Conservation (phyloP, 2,329 filamentous ascomycete genomes). For the Metarhizium humberi region DNA sequence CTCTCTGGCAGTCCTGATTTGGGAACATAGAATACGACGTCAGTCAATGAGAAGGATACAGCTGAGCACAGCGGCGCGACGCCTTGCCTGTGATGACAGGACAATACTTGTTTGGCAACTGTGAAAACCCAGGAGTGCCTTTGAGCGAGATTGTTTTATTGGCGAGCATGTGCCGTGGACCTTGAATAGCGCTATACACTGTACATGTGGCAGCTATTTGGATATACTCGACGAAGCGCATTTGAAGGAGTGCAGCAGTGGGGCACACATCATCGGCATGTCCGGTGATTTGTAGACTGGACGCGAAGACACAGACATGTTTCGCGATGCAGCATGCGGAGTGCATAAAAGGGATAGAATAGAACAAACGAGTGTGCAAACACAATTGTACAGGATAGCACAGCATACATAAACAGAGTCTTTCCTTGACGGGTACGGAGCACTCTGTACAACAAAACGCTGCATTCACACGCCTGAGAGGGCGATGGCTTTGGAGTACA, state of each 20-base stretch:
- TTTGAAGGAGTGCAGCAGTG: no score
- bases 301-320: no score
- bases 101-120: neutral
- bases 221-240: no score
- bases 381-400: neutral
- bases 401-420: neutral
- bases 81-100: neutral
- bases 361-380: neutral
- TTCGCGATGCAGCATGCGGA: no score
- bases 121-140: neutral
- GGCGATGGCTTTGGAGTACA: no score
- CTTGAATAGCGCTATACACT: neutral
- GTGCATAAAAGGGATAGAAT: neutral
- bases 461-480: no score
- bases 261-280: no score
- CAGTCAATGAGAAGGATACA: neutral
- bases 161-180: neutral
- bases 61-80: neutral
- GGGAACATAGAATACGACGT: neutral
- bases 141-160: neutral
- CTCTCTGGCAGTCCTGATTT: conserved; percentile 8
- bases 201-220: no score
- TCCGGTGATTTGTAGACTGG: no score
- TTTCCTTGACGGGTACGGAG: neutral
- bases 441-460: no score